A percentile compares a stretch with the other conserved stretches of the same genome.
These are phyloP conservation scores for Triangularia verruculosa DNA, from an alignment of 2,329 filamentous ascomycete genomes.

Conservation along the genomic window DNA sequence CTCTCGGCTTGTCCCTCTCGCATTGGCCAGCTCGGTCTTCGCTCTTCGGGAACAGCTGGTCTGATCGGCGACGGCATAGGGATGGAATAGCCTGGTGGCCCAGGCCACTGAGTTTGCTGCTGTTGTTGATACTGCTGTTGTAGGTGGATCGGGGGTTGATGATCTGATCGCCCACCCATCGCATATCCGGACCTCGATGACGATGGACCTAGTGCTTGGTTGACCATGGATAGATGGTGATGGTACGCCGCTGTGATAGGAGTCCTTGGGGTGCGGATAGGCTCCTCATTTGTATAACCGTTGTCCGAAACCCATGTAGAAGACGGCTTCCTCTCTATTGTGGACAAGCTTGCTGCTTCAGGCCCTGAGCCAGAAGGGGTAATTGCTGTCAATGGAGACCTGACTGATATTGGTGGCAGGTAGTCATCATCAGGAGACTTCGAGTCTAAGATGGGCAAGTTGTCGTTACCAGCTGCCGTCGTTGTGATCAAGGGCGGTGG, in stretches of 20 bases:
- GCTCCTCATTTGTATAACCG: not conserved
- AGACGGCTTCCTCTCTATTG: not conserved
- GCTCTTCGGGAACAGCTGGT: not conserved
- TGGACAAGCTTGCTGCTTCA: not conserved
- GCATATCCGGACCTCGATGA: not conserved
- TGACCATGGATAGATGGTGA: constrained; percentile 2
- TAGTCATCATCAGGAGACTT: not conserved
- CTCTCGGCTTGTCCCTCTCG: not conserved
- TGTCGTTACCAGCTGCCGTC: not conserved
- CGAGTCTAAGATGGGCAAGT: not conserved
- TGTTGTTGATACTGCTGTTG: not conserved
- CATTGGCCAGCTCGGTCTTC: not conserved
- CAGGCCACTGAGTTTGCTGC: not conserved
- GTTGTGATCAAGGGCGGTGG: not conserved
- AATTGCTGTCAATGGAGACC: not conserved
- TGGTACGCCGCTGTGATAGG: constrained; percentile 7
- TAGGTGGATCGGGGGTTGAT: not conserved
- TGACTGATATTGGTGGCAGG: not conserved
- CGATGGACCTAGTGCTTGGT: not conserved
- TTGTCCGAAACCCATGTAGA: not conserved
- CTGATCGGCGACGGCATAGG: not conserved
- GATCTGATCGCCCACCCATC: not conserved
- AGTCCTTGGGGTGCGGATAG: constrained; percentile 3
- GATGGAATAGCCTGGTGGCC: not conserved
- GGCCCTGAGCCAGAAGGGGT: not conserved